These are phyloP conservation scores for Cystobasidium tubakii DNA, from an alignment of 768 basidiomycete genomes.

Conservation along the genomic window DNA sequence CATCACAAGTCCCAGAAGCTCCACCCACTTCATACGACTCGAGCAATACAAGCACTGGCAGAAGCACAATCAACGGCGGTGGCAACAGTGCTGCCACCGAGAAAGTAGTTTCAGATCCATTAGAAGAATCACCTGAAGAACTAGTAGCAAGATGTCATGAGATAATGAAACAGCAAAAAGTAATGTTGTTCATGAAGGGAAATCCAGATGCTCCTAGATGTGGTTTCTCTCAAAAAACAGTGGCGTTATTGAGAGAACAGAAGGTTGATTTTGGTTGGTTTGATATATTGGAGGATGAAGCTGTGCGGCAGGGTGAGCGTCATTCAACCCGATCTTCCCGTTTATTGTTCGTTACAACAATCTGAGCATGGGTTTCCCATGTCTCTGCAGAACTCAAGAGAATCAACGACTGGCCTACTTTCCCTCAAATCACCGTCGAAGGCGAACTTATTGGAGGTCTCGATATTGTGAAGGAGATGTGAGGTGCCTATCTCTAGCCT, in stretches of 20 bases:
- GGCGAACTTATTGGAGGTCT: slow-evolving; percentile 93
- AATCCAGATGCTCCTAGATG: slow-evolving; percentile 69
- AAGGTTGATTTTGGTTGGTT: slow-evolving; percentile 66
- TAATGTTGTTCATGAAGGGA: slow-evolving; percentile 90
- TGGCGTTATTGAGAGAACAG: slow-evolving; percentile 61
- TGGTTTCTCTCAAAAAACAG: slow-evolving; percentile 75
- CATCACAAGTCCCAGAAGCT: slow-evolving; percentile 52
- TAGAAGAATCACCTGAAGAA: slow-evolving; percentile 59
- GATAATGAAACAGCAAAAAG: slow-evolving; percentile 66
- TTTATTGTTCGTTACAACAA: too few relatives aligned
- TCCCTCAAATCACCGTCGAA: slow-evolving; percentile 74
- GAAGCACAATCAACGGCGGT: too few relatives aligned
- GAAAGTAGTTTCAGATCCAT: slow-evolving; percentile 14
- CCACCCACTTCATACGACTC: slow-evolving; percentile 46
- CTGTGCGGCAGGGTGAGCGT: slow-evolving; percentile 70
- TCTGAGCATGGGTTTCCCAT: too few relatives aligned
- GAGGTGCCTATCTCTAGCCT: slow-evolving; percentile 61
- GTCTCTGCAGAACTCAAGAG: slow-evolving; percentile 55
- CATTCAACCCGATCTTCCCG: too few relatives aligned
- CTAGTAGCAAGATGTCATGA: slow-evolving; percentile 60
- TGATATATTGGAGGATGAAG: slow-evolving; percentile 76
- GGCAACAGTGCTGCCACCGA: background rate
- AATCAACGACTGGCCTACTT: slow-evolving; percentile 85
- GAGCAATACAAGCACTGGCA: slow-evolving; percentile 38
- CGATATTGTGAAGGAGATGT: slow-evolving; percentile 86